Evolutionary conservation across 352 stramenopile species (phyloP), one percentile per base, ranked within the genome.

Genomic region (Phytopythium oedochilum): DNA sequence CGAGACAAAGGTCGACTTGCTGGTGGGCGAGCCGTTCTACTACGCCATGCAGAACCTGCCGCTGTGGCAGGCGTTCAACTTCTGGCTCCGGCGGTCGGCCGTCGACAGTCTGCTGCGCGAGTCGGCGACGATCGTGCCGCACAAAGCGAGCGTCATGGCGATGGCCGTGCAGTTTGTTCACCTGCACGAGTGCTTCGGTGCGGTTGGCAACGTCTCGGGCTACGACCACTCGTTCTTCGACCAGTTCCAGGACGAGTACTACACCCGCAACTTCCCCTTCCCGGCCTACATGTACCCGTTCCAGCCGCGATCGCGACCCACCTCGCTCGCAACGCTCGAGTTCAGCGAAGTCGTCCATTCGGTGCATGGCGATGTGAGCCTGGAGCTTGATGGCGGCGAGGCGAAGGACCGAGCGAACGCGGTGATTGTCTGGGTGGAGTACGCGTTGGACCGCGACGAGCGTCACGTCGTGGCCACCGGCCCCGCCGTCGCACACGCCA

Each of bases 1-100:
- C 35, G 68, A 83, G 54, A 57, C 70, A 2, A 63, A 60, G 5
- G 73, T 77, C 7, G 74, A 90, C 53, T 49, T 93, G 45, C 66
- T 93, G 1, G 67, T 90, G 12, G 78, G 72, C 3, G 83, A 93
- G 51, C 76, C 78, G 1, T 93, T 93, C 53, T 93, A 89, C 74
- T 93, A 93, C 61, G 79, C 80, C 47, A 93, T 93, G 83, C 83
- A 93, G 66, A 93, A 91, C 56, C 64, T 93, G 11, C 78, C 80
- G 31, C 64, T 91, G 0, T 93, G 83, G 83, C 76, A 90, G 45
- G 78, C 80, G 25, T 77, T 89, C 60, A 93, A 93, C 78, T 93
- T 89, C 50, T 93, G 83, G 83, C 62, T 90, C 14, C 78, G 80
- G 11, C 75, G 83, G 7, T 78, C 78, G 8, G 78, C 77, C 2